Conservation (phyloP, 179 eudicot genomes). For the Gypsophila paniculata region DNA sequence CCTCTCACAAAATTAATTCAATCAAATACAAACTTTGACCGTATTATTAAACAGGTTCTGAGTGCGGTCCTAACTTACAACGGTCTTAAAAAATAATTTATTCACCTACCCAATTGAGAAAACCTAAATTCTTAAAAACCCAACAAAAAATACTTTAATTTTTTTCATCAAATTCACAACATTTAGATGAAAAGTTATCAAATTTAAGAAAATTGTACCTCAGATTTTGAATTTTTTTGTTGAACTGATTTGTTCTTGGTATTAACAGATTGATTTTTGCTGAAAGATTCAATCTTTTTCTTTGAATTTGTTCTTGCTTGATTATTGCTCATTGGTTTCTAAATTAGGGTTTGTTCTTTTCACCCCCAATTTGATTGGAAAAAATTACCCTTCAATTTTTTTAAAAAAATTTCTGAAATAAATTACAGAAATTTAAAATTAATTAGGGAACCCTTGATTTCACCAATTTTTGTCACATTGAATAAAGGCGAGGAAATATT, state of each 20-base stretch:
- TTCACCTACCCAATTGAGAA: neutral
- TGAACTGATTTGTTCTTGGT: constrained; percentile 36
- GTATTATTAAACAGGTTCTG: no score
- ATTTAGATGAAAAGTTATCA: constrained; percentile 15
- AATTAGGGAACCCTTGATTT: no score
- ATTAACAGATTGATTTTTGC: constrained; percentile 36
- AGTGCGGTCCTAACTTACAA: no score
- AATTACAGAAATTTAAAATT: neutral
- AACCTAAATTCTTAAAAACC: neutral
- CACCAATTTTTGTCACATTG: no score
- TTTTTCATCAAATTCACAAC: neutral
- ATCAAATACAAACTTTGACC: no score
- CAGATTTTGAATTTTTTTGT: constrained; percentile 37
- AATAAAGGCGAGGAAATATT: no score
- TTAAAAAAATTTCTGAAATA: neutral
- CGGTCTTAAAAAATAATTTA: no score
- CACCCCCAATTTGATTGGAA: neutral
- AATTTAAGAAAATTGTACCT: constrained; percentile 44
- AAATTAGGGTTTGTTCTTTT: neutral
- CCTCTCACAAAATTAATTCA: no score
- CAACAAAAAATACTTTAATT: neutral
- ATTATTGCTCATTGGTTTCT: constrained; percentile 36
- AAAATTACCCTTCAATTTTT: neutral
- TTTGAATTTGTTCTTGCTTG: constrained; percentile 33
- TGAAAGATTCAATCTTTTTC: constrained; percentile 38